A percentile compares a stretch with the other conserved stretches of the same genome.
phyloP scores from a whole-genome alignment of 805 yeast species.

The Ogataea wickerhamii region DNA sequence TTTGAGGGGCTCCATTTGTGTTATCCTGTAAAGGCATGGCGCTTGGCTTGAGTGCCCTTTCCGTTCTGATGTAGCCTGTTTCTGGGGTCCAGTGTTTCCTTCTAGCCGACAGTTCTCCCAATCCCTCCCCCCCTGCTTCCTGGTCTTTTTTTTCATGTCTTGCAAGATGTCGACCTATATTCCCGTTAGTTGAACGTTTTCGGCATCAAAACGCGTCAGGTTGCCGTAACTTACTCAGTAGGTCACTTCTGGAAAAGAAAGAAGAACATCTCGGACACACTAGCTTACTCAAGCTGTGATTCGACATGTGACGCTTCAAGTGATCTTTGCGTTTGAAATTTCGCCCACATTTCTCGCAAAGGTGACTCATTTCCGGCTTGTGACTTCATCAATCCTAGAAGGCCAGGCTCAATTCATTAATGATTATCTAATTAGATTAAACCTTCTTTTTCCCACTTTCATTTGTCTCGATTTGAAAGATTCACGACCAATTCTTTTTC shows the following conservation, averaged over 20 bases:
- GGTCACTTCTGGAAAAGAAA: slow-evolving; percentile 12
- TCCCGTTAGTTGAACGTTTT: background rate
- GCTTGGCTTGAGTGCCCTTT: background rate
- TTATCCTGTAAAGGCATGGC: slow-evolving; percentile 4
- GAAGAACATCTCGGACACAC: slow-evolving; percentile 14
- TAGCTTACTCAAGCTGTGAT: slow-evolving; percentile 9
- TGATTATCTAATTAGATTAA: no score
- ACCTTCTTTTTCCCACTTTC: no score
- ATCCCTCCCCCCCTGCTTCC: slow-evolving; percentile 16
- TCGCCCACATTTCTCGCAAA: slow-evolving; percentile 14
- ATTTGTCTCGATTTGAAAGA: no score
- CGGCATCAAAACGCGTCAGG: background rate
- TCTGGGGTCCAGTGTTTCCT: slow-evolving; percentile 9
- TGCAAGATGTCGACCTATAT: slow-evolving; percentile 13
- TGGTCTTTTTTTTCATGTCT: slow-evolving; percentile 16
- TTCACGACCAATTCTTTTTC: no score
- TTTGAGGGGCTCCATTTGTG: background rate
- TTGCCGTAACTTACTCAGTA: slow-evolving; percentile 9
- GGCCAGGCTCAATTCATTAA: no score
- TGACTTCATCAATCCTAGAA: no score
- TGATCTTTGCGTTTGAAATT: slow-evolving; percentile 19
- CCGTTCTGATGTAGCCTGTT: slow-evolving; percentile 3
- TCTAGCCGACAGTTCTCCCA: slow-evolving; percentile 7
- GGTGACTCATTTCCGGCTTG: no score
- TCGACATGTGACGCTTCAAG: slow-evolving; percentile 15